Evolutionary conservation across 2,329 filamentous ascomycete species (phyloP), one percentile per base, ranked within the genome.

Genomic region (Aspergillus ibericus): DNA sequence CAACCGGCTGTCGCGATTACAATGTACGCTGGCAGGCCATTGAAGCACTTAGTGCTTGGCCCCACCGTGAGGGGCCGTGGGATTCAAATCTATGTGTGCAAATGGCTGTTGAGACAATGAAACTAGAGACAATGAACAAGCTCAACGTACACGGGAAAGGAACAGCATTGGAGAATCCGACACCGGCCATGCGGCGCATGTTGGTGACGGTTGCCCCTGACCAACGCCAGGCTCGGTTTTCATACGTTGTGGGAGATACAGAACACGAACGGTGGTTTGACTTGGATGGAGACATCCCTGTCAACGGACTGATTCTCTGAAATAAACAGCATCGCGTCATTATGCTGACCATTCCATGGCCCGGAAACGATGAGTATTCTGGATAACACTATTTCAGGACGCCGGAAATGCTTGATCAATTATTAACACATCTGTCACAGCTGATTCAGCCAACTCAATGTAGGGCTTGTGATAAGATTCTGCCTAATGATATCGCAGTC

Each of bases 61-160:
- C 68, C 9, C 74, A 74, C 56, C 70, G 69, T 46, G 74, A 75
- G 56, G 72, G 73, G 9, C 63, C 70, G 5, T 74, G 70, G 71
- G 70, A 75, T 56, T 74, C 74, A 4, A 69, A 68, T 7, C 58
- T 71, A 13, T 63, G 71, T 55, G 72, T 65, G n/a, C 60, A 68
- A 6, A 60, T 75, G 35, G 68, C 65, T 3, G 58, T 58, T 20
- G 63, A 69, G 50, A 56, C 67, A 7, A 62, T 72, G 9, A 57
- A 58, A 12, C 38, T 69, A n/a, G 69, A 74, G 53, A 18, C 29
- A 20, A n/a, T 27, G 34, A 18, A 35, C 13, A 10, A 38, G 8
- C 29, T n/a, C 9, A 29, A 29, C 2, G 15, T 13, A 13, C 9
- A 29, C 16, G 18, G 6, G 0, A 9, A 20, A 10, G 22, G 20